Base-by-base conservation (phyloP, 805 yeast species). In the Yarrowia osloensis region DNA sequence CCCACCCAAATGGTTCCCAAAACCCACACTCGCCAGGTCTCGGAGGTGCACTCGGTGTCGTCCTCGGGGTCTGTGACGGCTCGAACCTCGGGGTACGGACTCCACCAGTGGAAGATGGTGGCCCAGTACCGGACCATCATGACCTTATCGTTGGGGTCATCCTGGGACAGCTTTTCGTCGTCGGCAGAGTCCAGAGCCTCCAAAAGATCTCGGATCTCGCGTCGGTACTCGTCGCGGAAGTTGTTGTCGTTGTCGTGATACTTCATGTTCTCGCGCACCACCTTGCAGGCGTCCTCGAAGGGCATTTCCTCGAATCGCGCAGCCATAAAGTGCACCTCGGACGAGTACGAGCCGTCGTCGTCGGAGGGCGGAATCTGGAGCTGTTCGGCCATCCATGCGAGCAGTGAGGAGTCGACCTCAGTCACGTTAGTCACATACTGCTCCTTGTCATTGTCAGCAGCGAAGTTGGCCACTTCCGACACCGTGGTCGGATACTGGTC, bases 61-160 rank as follows among this genome's bases (percentile, higher is more conserved):
- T 85, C 88, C 54, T 70, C 76, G 0, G 86, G 82, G 42, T 81
- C 83, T 8, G 84, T 81, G 35, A 86, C 83, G 9, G 88, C 81
- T 52, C 88, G 74, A n/a, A 85, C 85, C 72, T 85, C 88, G 3
- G 88, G 86, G 68, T 84, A 84, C 4, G 87, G 87, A 2, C 87
- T 83, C 68, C 78, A 81, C 63, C 63, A 71, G 67, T 69, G 67
- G 55, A 75, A 76, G 55, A 82, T 72, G 33, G 61, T 54, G 44
- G 24, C 61, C 61, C 61, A 54, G 61, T 54, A 54, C 3, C 61
- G 42, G 9, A 54, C 31, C 44, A 54, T 22, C 61, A 54, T 54
- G 44, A 54, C 22, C 4, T 17, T 24, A 44, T 54, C 22, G 44
- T 22, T 37, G n/a, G 61, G 61, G 31, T 54, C 61, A 3, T 54